phyloP scores from a whole-genome alignment of 2,329 filamentous ascomycete species.

The Ophiostoma triangulosporum region DNA sequence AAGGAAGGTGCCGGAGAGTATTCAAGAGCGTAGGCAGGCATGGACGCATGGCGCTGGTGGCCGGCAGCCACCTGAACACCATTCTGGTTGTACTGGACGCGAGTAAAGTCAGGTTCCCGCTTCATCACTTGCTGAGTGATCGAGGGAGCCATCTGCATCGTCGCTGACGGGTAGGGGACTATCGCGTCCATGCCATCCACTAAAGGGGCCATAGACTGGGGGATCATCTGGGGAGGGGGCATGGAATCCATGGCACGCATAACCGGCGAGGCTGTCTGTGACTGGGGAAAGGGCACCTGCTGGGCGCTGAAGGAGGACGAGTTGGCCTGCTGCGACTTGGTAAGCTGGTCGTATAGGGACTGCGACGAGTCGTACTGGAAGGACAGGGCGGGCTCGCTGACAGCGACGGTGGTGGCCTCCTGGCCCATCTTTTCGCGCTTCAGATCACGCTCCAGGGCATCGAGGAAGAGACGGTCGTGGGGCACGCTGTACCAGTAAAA shows the following conservation, averaged over 20 bases:
- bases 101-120: slow-evolving; percentile 72
- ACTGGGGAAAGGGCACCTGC: slow-evolving; percentile 52
- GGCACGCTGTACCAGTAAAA: slow-evolving; percentile 99
- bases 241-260: slow-evolving; percentile 86
- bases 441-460: slow-evolving; percentile 89
- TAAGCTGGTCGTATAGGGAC: slow-evolving; percentile 97
- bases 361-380: slow-evolving; percentile 99
- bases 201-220: slow-evolving; percentile 40
- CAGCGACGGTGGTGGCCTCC: slow-evolving; percentile 90
- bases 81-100: slow-evolving; percentile 83
- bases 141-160: slow-evolving; percentile 55
- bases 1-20: slow-evolving; percentile 97
- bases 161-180: slow-evolving; percentile 44
- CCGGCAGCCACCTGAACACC: slow-evolving; percentile 70
- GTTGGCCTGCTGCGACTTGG: slow-evolving; percentile 97
- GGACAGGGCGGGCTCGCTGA: slow-evolving; percentile 91
- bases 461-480: slow-evolving; percentile 91
- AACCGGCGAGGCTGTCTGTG: slow-evolving; percentile 75
- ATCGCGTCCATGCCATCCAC: slow-evolving; percentile 58
- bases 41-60: slow-evolving; percentile 92
- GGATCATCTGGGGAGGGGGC: slow-evolving; percentile 55
- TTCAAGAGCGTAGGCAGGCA: slow-evolving; percentile 88
- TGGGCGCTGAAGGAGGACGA: slow-evolving; percentile 90
- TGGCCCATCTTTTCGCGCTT: slow-evolving; percentile 99
- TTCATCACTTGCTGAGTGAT: slow-evolving; percentile 68